These are phyloP conservation scores for Xerocomellus chrysenteron DNA, from an alignment of 768 basidiomycete species.

Conservation along the genomic window DNA sequence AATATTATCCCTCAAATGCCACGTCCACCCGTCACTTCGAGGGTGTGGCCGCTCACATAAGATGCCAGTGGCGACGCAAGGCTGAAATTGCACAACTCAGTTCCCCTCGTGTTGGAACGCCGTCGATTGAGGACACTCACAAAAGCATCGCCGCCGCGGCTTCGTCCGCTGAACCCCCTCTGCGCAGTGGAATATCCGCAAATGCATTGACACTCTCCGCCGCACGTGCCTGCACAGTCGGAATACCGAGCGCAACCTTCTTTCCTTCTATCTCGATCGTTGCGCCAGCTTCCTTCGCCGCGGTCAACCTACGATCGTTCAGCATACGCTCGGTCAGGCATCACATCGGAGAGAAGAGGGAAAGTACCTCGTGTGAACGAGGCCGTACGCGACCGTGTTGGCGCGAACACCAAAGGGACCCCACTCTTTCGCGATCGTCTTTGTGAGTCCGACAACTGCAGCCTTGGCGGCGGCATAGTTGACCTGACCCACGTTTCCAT, in stretches of 20 bases:
- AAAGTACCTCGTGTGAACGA: constrained; percentile 69
- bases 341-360: not conserved
- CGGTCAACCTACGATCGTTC: constrained; percentile 56
- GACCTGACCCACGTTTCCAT: constrained; percentile 84
- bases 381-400: constrained; percentile 77
- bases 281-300: constrained; percentile 73
- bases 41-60: constrained; percentile 79
- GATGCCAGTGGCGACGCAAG: constrained; percentile 75
- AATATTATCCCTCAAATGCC: constrained; percentile 50
- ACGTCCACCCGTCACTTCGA: constrained; percentile 80
- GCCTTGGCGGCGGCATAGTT: constrained; percentile 83
- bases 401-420: constrained; percentile 79
- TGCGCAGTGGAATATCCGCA: constrained; percentile 59
- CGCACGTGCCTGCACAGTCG: constrained; percentile 46
- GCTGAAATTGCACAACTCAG: constrained; percentile 38
- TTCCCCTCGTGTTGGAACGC: not conserved
- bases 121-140: constrained; percentile 42
- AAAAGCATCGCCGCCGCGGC: constrained; percentile 75
- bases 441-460: constrained; percentile 76
- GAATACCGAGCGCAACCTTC: constrained; percentile 81
- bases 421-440: constrained; percentile 89
- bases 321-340: not conserved
- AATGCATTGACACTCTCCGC: constrained; percentile 42
- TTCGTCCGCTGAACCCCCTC: constrained; percentile 71
- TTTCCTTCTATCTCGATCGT: constrained; percentile 80